Evolutionary conservation across 1,284 basidiomycete genomes (phyloP).

Genomic region (Cryptococcus sp.): DNA sequence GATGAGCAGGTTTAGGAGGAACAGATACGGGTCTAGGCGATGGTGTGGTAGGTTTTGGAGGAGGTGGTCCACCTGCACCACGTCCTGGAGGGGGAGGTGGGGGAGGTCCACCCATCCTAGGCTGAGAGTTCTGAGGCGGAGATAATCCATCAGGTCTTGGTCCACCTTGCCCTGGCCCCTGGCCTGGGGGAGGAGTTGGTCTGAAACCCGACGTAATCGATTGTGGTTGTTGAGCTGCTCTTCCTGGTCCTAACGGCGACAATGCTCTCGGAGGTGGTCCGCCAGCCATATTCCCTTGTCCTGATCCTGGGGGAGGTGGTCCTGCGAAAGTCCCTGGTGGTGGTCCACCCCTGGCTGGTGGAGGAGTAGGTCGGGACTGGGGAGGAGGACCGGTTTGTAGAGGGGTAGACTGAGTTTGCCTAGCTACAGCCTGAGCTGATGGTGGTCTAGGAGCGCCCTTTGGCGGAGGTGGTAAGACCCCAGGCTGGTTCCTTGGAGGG

Average conservation of each 20-base stretch:
- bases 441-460: slow-evolving; percentile 46
- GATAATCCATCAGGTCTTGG: background rate
- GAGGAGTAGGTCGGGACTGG: slow-evolving; percentile 10
- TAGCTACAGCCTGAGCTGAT: slow-evolving; percentile 29
- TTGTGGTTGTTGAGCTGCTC: slow-evolving; percentile 8
- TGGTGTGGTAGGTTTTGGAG: slow-evolving; percentile 60
- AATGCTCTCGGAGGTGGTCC: slow-evolving; percentile 24
- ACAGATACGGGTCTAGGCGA: slow-evolving; percentile 5
- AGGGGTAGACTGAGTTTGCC: slow-evolving; percentile 16
- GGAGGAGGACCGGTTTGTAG: slow-evolving; percentile 7
- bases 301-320: slow-evolving; percentile 49
- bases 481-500: slow-evolving; percentile 36
- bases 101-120: slow-evolving; percentile 34
- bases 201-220: slow-evolving; percentile 8
- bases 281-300: slow-evolving; percentile 17
- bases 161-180: slow-evolving; percentile 1
- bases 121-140: slow-evolving; percentile 11
- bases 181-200: slow-evolving; percentile 5
- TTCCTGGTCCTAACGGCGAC: slow-evolving; percentile 16
- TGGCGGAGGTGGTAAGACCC: slow-evolving; percentile 43
- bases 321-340: slow-evolving; percentile 51
- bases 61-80: slow-evolving; percentile 57
- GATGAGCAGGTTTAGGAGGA: slow-evolving; percentile 64
- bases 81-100: slow-evolving; percentile 15
- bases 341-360: slow-evolving; percentile 26